phyloP scores from a whole-genome alignment of 1,139 yeast species.

The Protomyces arabidopsidicola region DNA sequence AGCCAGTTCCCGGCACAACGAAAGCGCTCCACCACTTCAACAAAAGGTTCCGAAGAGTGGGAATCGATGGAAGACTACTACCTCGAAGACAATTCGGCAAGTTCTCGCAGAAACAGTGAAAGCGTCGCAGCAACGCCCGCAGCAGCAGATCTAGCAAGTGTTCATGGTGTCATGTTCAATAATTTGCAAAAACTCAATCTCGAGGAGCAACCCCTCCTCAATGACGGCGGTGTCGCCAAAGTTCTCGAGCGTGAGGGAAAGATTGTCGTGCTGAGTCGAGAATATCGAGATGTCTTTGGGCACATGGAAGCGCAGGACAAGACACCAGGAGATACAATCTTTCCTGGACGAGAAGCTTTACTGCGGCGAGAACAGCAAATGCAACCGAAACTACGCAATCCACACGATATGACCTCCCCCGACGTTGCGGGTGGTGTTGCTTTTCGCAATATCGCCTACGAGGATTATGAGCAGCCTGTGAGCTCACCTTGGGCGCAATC shows the following conservation, averaged over 20 bases:
- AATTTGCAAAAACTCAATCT: slow-evolving; percentile 37
- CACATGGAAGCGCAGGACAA: slow-evolving; percentile 1
- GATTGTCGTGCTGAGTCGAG: slow-evolving; percentile 37
- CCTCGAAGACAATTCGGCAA: not conserved
- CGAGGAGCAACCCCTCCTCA: slow-evolving; percentile 39
- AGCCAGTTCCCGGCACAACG: not conserved
- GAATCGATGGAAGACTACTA: slow-evolving; percentile 18
- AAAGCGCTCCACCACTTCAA: not conserved
- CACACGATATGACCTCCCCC: slow-evolving; percentile 25
- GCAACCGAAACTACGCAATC: slow-evolving; percentile 30
- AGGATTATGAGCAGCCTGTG: slow-evolving; percentile 38
- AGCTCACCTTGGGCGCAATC: slow-evolving; percentile 40
- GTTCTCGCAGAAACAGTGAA: not conserved
- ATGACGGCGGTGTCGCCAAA: slow-evolving; percentile 37
- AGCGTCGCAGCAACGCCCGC: not conserved
- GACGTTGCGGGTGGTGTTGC: not conserved
- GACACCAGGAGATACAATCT: slow-evolving; percentile 12
- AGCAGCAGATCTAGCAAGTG: not conserved
- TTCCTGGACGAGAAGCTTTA: not conserved
- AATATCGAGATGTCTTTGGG: slow-evolving; percentile 33
- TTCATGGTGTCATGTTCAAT: slow-evolving; percentile 10
- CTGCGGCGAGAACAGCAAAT: slow-evolving; percentile 6
- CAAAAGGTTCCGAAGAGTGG: slow-evolving; percentile 12
- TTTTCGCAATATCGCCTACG: slow-evolving; percentile 28
- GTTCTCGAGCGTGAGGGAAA: slow-evolving; percentile 37